These are phyloP conservation scores for Pleurotus giganteus DNA, from an alignment of 768 basidiomycete species.

Conservation along the genomic window DNA sequence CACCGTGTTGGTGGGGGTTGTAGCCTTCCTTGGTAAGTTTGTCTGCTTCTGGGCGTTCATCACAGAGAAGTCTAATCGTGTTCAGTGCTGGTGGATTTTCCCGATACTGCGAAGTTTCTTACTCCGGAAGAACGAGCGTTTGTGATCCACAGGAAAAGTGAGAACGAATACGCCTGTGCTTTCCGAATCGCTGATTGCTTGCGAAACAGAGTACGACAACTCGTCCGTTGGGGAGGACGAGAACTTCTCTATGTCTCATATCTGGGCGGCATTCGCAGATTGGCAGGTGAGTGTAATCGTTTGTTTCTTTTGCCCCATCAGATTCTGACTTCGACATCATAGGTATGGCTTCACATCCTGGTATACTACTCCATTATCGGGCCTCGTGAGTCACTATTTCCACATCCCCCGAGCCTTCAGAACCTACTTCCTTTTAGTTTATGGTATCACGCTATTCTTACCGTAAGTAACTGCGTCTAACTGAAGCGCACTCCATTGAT, in stretches of 20 bases:
- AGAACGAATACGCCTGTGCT: constrained; percentile 11
- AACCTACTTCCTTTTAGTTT: background rate
- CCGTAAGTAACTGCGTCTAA: background rate
- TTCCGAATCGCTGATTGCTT: background rate
- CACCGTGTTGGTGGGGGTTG: constrained; percentile 53
- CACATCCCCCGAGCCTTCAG: background rate
- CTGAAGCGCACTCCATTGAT: background rate
- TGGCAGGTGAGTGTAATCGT: constrained; percentile 49
- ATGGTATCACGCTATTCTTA: constrained; percentile 3
- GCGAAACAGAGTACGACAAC: constrained; percentile 46
- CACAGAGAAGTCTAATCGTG: no score
- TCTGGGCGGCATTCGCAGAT: constrained; percentile 52
- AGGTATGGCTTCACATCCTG: constrained; percentile 55
- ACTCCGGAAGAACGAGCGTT: constrained; percentile 59
- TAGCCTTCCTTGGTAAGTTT: constrained; percentile 48
- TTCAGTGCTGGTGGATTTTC: constrained; percentile 66
- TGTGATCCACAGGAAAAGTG: constrained; percentile 56
- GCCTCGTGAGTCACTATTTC: constrained; percentile 47
- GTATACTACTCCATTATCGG: constrained; percentile 57
- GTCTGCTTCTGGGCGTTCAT: no score
- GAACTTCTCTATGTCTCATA: constrained; percentile 49
- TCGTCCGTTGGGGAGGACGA: constrained; percentile 63
- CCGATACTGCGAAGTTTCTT: constrained; percentile 55
- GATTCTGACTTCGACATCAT: background rate
- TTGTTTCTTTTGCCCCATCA: background rate